Evolutionary conservation across 129 eudicot species (phyloP).

Genomic region (Helichrysum umbraculigerum): DNA sequence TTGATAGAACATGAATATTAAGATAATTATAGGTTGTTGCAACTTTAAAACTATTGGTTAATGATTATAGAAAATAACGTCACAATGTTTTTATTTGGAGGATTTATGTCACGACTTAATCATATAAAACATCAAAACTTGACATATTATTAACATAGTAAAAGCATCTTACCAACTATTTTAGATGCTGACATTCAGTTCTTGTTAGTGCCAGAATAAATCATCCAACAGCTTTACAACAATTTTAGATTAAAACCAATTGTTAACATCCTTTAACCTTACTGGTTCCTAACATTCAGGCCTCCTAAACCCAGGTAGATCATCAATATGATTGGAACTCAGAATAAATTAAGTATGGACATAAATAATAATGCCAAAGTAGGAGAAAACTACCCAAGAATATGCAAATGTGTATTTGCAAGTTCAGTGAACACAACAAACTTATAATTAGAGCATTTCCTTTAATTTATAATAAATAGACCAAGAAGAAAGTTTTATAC

Average conservation of each 20-base stretch:
- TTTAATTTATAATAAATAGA: neutral
- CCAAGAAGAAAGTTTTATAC: neutral
- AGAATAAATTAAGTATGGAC: neutral
- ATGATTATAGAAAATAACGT: conserved; percentile 6
- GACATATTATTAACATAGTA: conserved; percentile 1
- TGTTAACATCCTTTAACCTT: neutral
- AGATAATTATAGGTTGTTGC: neutral
- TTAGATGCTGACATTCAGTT: conserved; percentile 9
- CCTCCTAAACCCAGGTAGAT: conserved; percentile 4
- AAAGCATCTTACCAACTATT: conserved; percentile 13
- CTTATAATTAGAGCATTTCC: neutral
- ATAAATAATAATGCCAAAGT: neutral
- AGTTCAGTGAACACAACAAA: neutral
- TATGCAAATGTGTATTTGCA: neutral
- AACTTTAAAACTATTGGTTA: neutral
- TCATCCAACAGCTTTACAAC: neutral
- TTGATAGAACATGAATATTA: conserved; percentile 2
- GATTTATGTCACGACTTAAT: neutral
- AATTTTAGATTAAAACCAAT: neutral
- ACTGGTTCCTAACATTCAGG: conserved; percentile 24
- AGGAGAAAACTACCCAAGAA: neutral
- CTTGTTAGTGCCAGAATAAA: neutral
- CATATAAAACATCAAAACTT: neutral
- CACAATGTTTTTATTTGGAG: conserved; percentile 6
- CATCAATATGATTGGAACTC: conserved; percentile 10